A percentile compares a stretch with the other conserved stretches of the same genome.
Evolutionary conservation across 2,329 filamentous ascomycete species (phyloP).

Genomic region (Chrysosporium queenslandicum): DNA sequence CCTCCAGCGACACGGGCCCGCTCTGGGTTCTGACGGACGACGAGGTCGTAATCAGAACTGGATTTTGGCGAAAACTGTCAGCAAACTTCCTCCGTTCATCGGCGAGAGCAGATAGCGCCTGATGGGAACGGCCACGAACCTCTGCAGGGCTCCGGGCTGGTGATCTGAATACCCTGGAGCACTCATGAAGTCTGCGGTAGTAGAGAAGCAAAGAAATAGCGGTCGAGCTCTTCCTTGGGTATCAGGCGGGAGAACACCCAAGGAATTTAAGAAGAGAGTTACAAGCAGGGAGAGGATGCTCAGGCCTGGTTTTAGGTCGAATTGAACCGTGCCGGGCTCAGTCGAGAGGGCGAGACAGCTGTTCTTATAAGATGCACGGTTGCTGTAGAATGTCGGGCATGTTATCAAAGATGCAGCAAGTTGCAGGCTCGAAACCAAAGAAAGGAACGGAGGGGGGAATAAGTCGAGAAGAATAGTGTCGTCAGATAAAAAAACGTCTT

Average conservation of each 20-base stretch:
- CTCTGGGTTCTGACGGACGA: conserved; percentile 56
- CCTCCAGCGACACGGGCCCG: conserved; percentile 58
- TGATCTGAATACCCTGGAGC: conserved; percentile 33
- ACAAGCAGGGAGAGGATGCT: not conserved
- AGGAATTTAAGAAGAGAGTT: conserved; percentile 16
- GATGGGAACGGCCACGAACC: conserved; percentile 23
- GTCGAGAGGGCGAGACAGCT: not conserved
- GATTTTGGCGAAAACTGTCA: conserved; percentile 31
- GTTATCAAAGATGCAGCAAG: conserved; percentile 21
- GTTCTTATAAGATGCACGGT: not conserved
- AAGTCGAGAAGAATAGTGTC: conserved; percentile 2
- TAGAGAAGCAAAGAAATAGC: conserved; percentile 19
- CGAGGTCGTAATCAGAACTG: conserved; percentile 49
- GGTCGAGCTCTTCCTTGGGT: conserved; percentile 17
- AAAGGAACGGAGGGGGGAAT: conserved; percentile 11
- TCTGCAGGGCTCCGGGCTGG: conserved; percentile 34
- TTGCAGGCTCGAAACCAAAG: not conserved
- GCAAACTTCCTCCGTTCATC: conserved; percentile 12
- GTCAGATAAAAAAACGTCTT: conserved; percentile 4
- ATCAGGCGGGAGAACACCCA: conserved; percentile 11
- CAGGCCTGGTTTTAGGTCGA: not conserved
- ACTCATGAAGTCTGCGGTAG: conserved; percentile 33
- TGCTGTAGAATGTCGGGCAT: conserved; percentile 13
- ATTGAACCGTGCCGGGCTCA: not conserved
- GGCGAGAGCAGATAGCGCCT: conserved; percentile 8